These are phyloP conservation scores for Fusarium compactum DNA, from an alignment of 2,329 filamentous ascomycete species.

Conservation along the genomic window DNA sequence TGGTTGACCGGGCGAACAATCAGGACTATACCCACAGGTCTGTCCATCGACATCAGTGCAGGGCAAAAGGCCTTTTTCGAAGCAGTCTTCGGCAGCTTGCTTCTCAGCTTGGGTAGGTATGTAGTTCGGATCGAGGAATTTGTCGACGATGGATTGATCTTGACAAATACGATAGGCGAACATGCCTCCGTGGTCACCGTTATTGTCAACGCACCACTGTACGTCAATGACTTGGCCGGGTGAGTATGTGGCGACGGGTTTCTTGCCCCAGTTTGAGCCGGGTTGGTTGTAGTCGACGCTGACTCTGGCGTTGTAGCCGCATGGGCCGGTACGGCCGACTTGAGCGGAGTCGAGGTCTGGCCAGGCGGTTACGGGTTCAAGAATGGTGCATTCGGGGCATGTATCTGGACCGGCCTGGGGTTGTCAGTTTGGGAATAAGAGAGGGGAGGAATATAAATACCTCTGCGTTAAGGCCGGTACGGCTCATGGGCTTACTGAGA, in stretches of 20 bases:
- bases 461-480: constrained; percentile 35
- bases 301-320: constrained; percentile 66
- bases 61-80: constrained; percentile 59
- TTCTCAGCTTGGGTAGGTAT: constrained; percentile 64
- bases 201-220: constrained; percentile 68
- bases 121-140: constrained; percentile 61
- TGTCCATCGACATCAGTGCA: constrained; percentile 65
- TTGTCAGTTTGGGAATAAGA: background rate
- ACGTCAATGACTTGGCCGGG: constrained; percentile 62
- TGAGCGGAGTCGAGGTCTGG: constrained; percentile 59
- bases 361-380: constrained; percentile 65
- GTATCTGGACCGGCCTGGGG: constrained; percentile 61
- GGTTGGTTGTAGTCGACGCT: constrained; percentile 66
- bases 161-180: constrained; percentile 67
- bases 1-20: constrained; percentile 58
- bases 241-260: constrained; percentile 58
- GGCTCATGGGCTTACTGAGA: constrained; percentile 35
- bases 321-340: constrained; percentile 63
- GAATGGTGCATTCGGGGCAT: constrained; percentile 67
- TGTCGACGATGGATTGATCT: constrained; percentile 63
- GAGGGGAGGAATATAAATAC: background rate
- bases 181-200: constrained; percentile 69
- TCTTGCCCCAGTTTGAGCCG: constrained; percentile 57
- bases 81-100: constrained; percentile 65
- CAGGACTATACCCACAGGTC: constrained; percentile 60